These are phyloP conservation scores for Rhexocercosporidium sp. DNA, from an alignment of 2,329 filamentous ascomycete genomes.

Conservation along the genomic window DNA sequence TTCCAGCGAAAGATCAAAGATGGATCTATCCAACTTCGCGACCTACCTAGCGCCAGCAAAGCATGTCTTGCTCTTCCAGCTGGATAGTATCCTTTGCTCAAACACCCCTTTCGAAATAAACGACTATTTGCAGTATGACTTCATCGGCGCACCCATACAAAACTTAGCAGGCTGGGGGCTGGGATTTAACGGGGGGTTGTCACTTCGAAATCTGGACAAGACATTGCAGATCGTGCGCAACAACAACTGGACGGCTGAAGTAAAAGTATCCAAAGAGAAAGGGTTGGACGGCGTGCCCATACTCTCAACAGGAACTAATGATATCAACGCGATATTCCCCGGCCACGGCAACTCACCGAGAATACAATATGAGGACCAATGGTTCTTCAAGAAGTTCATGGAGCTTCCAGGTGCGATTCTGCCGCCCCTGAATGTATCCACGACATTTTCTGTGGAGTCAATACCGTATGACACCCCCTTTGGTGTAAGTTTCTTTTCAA, in stretches of 20 bases:
- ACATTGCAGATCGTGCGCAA: slow-evolving; percentile 37
- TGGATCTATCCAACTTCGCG: slow-evolving; percentile 42
- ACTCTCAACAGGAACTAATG: background rate
- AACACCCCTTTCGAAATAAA: slow-evolving; percentile 35
- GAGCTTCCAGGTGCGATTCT: slow-evolving; percentile 26
- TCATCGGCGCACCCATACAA: slow-evolving; percentile 42
- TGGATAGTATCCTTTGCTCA: slow-evolving; percentile 41
- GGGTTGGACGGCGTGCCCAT: slow-evolving; percentile 1
- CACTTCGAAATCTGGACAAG: slow-evolving; percentile 40
- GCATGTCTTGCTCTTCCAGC: slow-evolving; percentile 42
- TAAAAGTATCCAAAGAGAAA: background rate
- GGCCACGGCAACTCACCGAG: background rate
- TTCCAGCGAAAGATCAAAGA: slow-evolving; percentile 44
- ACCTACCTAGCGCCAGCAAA: slow-evolving; percentile 43
- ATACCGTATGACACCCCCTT: slow-evolving; percentile 24
- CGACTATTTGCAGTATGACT: slow-evolving; percentile 42
- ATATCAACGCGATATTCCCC: background rate
- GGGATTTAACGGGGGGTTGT: slow-evolving; percentile 43
- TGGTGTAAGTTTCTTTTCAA: slow-evolving; percentile 8
- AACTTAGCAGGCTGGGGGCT: slow-evolving; percentile 31
- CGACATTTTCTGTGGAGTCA: slow-evolving; percentile 26
- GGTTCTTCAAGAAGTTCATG: slow-evolving; percentile 22
- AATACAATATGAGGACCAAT: slow-evolving; percentile 25
- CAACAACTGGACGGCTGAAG: slow-evolving; percentile 27
- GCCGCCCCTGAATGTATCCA: slow-evolving; percentile 21